phyloP scores from a whole-genome alignment of 139 green algal species.

The Asterochloris erici region DNA sequence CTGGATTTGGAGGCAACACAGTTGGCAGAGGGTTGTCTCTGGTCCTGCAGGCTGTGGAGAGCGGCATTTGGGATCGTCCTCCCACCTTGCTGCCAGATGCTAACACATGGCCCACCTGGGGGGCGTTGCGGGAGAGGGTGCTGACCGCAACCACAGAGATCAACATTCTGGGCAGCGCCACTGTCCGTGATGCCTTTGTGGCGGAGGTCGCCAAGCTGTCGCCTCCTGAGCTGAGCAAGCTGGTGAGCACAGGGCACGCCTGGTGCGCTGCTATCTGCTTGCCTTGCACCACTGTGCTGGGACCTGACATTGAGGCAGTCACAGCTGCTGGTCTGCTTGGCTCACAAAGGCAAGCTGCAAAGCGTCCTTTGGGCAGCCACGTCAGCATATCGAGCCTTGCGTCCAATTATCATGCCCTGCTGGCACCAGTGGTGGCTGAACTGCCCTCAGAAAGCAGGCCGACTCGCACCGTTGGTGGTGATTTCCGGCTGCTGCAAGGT shows the following conservation, averaged over 20 bases:
- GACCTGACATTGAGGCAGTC: too few relatives aligned
- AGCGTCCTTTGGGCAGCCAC: too few relatives aligned
- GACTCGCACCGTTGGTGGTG: too few relatives aligned
- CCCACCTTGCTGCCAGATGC: conserved; percentile 47
- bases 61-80: conserved; percentile 59
- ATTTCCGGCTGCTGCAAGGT: too few relatives aligned
- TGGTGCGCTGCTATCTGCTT: background rate
- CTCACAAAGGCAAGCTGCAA: too few relatives aligned
- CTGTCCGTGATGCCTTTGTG: conserved; percentile 66
- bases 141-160: conserved; percentile 64
- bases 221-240: conserved; percentile 49
- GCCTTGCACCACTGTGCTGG: background rate
- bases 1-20: background rate
- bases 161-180: conserved; percentile 51
- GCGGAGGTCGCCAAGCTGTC: conserved; percentile 74
- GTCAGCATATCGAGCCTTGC: too few relatives aligned
- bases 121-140: conserved; percentile 68
- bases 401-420: too few relatives aligned
- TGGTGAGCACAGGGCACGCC: background rate
- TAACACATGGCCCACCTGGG: conserved; percentile 77
- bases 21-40: background rate
- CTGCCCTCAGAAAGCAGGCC: too few relatives aligned
- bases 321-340: too few relatives aligned
- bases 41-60: conserved; percentile 56
- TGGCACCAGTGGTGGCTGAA: too few relatives aligned